phyloP scores from a whole-genome alignment of 140 eudicot species.

The Stevia rebaudiana region DNA sequence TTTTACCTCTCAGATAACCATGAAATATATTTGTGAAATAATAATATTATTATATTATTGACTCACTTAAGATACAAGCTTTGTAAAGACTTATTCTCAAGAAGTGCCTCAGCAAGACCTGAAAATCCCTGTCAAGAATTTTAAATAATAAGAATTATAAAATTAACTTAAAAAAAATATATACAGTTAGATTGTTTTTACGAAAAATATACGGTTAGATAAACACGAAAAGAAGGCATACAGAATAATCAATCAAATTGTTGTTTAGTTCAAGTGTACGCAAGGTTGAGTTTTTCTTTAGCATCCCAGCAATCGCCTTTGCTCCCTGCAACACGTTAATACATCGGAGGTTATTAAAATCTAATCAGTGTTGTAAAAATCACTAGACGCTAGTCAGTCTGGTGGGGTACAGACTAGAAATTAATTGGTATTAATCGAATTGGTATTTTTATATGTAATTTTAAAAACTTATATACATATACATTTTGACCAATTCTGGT shows the following conservation, averaged over 20 bases:
- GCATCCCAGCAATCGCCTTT: slow-evolving; percentile 84
- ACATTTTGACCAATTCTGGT: too few relatives aligned
- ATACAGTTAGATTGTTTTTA: background rate
- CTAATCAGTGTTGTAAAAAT: too few relatives aligned
- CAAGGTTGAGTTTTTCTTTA: slow-evolving; percentile 79
- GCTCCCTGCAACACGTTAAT: slow-evolving; percentile 68
- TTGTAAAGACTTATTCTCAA: slow-evolving; percentile 58
- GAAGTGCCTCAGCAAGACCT: slow-evolving; percentile 82
- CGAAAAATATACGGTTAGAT: background rate
- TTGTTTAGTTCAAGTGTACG: slow-evolving; percentile 81
- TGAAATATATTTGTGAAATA: background rate
- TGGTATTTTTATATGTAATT: too few relatives aligned
- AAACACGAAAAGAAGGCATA: slow-evolving; percentile 33
- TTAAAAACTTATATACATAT: too few relatives aligned
- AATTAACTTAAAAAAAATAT: slow-evolving; percentile 8
- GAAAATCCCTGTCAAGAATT: slow-evolving; percentile 89
- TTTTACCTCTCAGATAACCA: background rate
- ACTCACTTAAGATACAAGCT: slow-evolving; percentile 75
- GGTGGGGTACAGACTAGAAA: too few relatives aligned
- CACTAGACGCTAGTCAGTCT: too few relatives aligned
- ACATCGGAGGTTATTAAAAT: slow-evolving; percentile 3
- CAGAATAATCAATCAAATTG: slow-evolving; percentile 95
- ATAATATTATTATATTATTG: background rate
- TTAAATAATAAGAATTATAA: slow-evolving; percentile 28
- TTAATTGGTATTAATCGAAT: too few relatives aligned